Base-by-base conservation (phyloP, 2,329 filamentous ascomycete species). In the Stagonosporopsis vannaccii region DNA sequence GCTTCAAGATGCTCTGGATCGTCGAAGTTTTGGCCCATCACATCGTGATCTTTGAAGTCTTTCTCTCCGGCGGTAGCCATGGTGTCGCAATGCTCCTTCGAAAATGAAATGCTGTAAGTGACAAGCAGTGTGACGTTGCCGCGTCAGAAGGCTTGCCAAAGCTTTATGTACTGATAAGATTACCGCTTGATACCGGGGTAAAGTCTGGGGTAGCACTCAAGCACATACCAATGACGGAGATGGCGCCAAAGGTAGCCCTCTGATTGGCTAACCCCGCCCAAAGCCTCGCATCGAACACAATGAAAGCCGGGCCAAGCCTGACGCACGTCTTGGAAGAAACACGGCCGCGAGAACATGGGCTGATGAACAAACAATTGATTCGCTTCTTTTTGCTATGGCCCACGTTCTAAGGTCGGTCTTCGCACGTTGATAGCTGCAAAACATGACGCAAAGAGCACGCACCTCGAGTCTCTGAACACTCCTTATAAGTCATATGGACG, bases 1-100 rank as follows among this genome's bases (percentile, higher is more conserved):
- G 49, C 45, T 36, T 61, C 61, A 4, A 51, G 17, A 46, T 67
- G 66, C 44, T 62, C 57, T 4, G 50, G 56, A 53, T 61, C 44
- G 19, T 51, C 39, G n/a, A 51, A 28, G 6, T 15, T 22, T 2
- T 12, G 19, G 11, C 53, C 47, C 30, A 48, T 41, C 36, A 51
- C 26, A 28, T 51, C 47, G 32, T 56, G 53, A 13, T 56, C 53
- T 33, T 37, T 51, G 32, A 39, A 43, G 17, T 51, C 53, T 20
- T 23, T 56, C 28, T 46, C 53, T n/a, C 12, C 30, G 13, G 30
- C 13, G 30, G 41, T 37, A 42, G 53, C 22, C 40, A 54, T 58
- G n/a, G n/a, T n/a, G 41, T 17, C n/a, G 9, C 7, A 2, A 11
- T 32, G 22, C 8, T 58, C 7, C 20, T 42, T 19, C 32, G 26